Percentiles rank a stretch among this genome's conserved stretches.
phyloP scores from a whole-genome alignment of 129 eudicot genomes.

The Artemisia tridentata region DNA sequence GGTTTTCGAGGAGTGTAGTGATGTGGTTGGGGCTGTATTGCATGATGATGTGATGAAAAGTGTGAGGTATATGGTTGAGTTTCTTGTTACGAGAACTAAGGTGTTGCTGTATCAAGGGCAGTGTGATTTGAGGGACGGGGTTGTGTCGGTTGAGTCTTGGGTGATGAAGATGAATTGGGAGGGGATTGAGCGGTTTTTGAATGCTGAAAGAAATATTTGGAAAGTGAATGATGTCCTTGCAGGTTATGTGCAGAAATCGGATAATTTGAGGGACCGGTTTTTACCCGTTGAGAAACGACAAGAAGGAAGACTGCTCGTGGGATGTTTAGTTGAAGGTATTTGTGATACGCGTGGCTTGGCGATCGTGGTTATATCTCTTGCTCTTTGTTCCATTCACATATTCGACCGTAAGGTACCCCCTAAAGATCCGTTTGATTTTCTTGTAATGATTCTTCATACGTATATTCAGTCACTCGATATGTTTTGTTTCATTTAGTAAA shows the following conservation, averaged over 20 bases:
- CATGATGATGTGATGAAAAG: conserved; percentile 94
- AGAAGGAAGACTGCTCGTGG: too few relatives aligned
- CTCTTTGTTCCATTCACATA: too few relatives aligned
- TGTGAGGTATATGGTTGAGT: conserved; percentile 83
- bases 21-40: conserved; percentile 43
- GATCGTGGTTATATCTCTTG: too few relatives aligned
- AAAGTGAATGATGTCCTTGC: conserved; percentile 57
- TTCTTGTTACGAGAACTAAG: conserved; percentile 50
- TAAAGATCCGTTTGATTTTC: too few relatives aligned
- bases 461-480: too few relatives aligned
- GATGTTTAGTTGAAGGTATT: too few relatives aligned
- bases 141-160: conserved; percentile 80
- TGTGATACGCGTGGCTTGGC: too few relatives aligned
- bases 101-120: conserved; percentile 86
- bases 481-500: too few relatives aligned
- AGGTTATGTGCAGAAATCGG: conserved; percentile 84
- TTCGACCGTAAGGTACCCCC: too few relatives aligned
- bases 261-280: conserved; percentile 62
- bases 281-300: too few relatives aligned
- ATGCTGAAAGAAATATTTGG: conserved; percentile 74
- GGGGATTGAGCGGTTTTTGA: conserved; percentile 51
- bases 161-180: conserved; percentile 77
- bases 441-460: too few relatives aligned
- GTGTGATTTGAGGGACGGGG: conserved; percentile 84
- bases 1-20: conserved; percentile 67